These are phyloP conservation scores for Yamadazyma atlantica DNA, from an alignment of 1,139 yeast genomes.

Conservation along the genomic window DNA sequence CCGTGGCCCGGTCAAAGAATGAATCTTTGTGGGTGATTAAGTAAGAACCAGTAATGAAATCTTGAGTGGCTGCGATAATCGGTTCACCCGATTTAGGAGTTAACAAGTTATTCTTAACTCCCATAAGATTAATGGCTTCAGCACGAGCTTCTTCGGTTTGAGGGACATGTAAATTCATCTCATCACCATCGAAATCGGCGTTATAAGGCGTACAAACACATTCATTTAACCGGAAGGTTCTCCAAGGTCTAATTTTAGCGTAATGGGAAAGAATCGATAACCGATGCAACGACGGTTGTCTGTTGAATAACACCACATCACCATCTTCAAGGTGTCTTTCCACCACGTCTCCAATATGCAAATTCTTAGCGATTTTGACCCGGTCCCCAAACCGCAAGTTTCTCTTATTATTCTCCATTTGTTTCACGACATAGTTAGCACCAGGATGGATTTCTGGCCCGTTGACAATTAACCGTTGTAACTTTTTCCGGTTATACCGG, in stretches of 20 bases:
- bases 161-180: constrained; percentile 98
- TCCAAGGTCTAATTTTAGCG: constrained; percentile 96
- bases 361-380: constrained; percentile 68
- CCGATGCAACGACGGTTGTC: constrained; percentile 97
- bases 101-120: constrained; percentile 89
- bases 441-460: constrained; percentile 96
- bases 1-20: constrained; percentile 83
- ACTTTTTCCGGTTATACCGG: constrained; percentile 75
- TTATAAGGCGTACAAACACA: constrained; percentile 99
- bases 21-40: constrained; percentile 91
- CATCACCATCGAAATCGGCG: constrained; percentile 99
- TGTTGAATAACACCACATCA: constrained; percentile 90
- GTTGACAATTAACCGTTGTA: constrained; percentile 69
- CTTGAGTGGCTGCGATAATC: constrained; percentile 98
- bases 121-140: constrained; percentile 97
- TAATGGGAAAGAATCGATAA: constrained; percentile 91
- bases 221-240: constrained; percentile 94
- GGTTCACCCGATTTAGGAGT: constrained; percentile 99
- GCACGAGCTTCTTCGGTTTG: constrained; percentile 99
- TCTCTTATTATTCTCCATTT: constrained; percentile 81
- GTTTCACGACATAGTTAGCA: constrained; percentile 86
- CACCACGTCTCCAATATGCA: constrained; percentile 89
- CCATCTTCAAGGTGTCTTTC: constrained; percentile 98
- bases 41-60: constrained; percentile 95
- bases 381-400: constrained; percentile 89